A percentile compares a stretch with the other conserved stretches of the same genome.
phyloP scores from a whole-genome alignment of 225 moss, liverwort and hornwort species.

The Thuidium tamariscinum region DNA sequence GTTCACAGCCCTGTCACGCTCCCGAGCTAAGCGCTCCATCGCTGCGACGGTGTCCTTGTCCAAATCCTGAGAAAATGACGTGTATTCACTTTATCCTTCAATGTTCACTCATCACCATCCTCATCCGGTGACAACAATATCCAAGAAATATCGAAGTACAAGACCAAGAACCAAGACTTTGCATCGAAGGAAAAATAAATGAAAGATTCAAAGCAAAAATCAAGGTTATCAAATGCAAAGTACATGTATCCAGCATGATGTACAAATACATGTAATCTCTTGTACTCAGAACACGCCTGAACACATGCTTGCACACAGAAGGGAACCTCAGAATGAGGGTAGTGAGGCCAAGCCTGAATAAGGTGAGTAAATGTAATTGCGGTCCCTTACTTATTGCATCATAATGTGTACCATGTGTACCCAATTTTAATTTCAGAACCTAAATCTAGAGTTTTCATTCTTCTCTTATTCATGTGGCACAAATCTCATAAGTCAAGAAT shows the following conservation, averaged over 20 bases:
- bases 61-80: neutral
- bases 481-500: neutral
- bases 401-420: neutral
- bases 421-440: neutral
- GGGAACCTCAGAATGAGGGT: neutral
- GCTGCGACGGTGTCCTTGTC: constrained; percentile 9
- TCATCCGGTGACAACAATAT: neutral
- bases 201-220: neutral
- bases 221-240: neutral
- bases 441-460: neutral
- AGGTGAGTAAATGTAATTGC: neutral
- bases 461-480: neutral
- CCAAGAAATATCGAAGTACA: neutral
- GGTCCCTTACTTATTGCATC: neutral
- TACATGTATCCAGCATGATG: neutral
- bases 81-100: neutral
- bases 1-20: constrained; percentile 59
- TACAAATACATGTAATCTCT: neutral
- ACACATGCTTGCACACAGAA: neutral
- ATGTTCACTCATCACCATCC: neutral
- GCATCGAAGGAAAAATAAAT: neutral
- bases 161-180: neutral
- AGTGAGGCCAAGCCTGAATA: neutral
- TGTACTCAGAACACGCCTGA: neutral
- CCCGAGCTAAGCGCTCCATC: constrained; percentile 47